Base-by-base conservation (phyloP, 495 filamentous ascomycete genomes). In the Aspergillus taichungensis region DNA sequence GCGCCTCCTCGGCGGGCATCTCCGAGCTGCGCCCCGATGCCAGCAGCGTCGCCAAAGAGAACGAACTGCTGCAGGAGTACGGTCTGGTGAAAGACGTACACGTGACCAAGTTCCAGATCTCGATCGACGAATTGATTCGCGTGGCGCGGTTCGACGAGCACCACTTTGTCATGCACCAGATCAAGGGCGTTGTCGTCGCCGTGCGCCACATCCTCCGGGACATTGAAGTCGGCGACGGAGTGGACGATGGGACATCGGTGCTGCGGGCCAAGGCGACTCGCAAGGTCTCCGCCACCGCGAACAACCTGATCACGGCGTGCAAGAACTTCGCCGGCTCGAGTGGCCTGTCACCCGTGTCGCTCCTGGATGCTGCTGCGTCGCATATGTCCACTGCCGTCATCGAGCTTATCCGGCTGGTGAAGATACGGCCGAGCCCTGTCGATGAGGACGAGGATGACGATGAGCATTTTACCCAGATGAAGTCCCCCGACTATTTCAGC, bases 351-450 rank as follows among this genome's bases (percentile, higher is more conserved):
- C 92, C 94, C 2, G 84, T 98, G n/a, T 94, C 87, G 3, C 66
- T 98, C 13, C 71, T 98, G 11, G 92, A 98, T 66, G 92, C 92
- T 8, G 92, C 92, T 7, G 91, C 90, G n/a, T 91, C 86, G 10
- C 89, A 98, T 66, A 69, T 98, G 14, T 84, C 84, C 8, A 79
- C 85, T 5, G 82, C 87, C 3, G 76, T 96, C 6, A 83, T 98
- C 13, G 92, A 95, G 50, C 69, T 96, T 12, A 68, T 95, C 29
- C 82, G 83, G 37, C 67, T 78, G 8, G 89, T 88, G 50, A 95
- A 95, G 66, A 85, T 98, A 47, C 75, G 84, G 11, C 71, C 84
- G 6, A 90, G 86, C 1, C 76, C 82, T 5, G 72, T 70, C 0
- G 80, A 80, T 29, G 88, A 92, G 36, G 83, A 87, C 13, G 85